Base-by-base conservation (phyloP, 441 rosid genomes). In the Euphorbia corollata region DNA sequence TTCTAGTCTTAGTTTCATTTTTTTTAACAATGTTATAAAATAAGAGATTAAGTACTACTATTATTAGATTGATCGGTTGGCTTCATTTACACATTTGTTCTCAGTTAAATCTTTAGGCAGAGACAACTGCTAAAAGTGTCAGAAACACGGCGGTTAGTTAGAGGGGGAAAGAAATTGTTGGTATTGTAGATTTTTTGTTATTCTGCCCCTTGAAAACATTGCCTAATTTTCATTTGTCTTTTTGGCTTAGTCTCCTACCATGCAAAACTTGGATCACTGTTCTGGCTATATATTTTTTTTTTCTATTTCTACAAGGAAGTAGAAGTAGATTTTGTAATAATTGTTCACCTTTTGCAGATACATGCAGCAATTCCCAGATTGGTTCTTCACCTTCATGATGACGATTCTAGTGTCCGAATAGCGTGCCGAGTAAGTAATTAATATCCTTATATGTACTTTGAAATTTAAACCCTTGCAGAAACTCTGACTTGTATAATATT, bases 331-430 rank as follows among this genome's bases (percentile, higher is more conserved):
- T 20, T 10, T 54, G 30, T 20, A 54, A 54, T 22, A 20, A 54
- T 20, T 54, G 59, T 5, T 79, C 13, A 18, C 36, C 65, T 47
- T 76, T 73, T 38, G 38, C 82, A 94, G 99, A 85, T 91, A 70
- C 97, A 91, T 75, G 87, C 90, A 63, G 79, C 84, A 61, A 73
- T 87, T 18, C 93, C 99, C 70, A 96, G 94, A 58, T 78, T 94
- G 83, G 80, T 87, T 63, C 81, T 93, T 68, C 97, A 93, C 73
- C 88, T 91, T 65, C 80, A 85, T 27, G 99, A 93, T 60, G 96
- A 89, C 45, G 88, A 93, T 68, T 75, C 69, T 75, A 75, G 82
- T 68, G 90, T 93, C 70, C 79, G 96, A 74, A 89, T 83, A 65
- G 89, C 96, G 71, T 93, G 99, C 79, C 83, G 92, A 75, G 99